Base-by-base conservation (phyloP, 192 early-diverging fungal species). In the Gryganskiella cystojenkinii region DNA sequence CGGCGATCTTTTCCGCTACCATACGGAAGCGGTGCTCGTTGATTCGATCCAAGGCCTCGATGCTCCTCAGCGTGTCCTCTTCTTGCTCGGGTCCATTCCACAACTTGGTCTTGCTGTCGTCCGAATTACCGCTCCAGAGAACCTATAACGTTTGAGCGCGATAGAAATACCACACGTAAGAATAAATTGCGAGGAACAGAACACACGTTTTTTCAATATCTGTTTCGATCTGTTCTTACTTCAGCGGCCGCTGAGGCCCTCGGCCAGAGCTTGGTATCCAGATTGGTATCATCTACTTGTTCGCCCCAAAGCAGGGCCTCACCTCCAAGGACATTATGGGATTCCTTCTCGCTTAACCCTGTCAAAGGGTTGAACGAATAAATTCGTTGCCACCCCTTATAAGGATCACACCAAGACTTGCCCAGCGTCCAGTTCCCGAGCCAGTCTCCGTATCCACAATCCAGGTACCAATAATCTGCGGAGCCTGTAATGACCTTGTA, bases 371-470 rank as follows among this genome's bases (percentile, higher is more conserved):
- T 86, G 72, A 91, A 93, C 60, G 85, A 85, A 66, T 95, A 92
- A 5, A 91, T 83, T 61, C 83, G 83, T 81, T 91, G 88, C 93
- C 92, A 93, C 15, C 85, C 70, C 81, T 91, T 91, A 79, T 85
- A 93, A 9, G 92, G 90, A 37, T 89, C 91, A 80, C 88, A 90
- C 78, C 76, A 80, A 31, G 76, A 80, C 15, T 37, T 44, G 14
- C 82, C 82, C 45, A 76, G 20, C 0, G 61, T 61, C 73, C 70
- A 73, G 63, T 80, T 76, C 3, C 82, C 85, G 37, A 62, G 68
- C 93, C 92, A 94, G 40, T 82, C 81, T 6, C 93, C 92, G 62
- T 89, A 89, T 7, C 92, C 91, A 71, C 92, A 94, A 81, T 94
- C 93, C 69, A 94, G 75, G 56, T 93, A 94, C 88, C 89, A 91